Conservation (phyloP, 805 yeast genomes). For the Wickerhamomyces alni region DNA sequence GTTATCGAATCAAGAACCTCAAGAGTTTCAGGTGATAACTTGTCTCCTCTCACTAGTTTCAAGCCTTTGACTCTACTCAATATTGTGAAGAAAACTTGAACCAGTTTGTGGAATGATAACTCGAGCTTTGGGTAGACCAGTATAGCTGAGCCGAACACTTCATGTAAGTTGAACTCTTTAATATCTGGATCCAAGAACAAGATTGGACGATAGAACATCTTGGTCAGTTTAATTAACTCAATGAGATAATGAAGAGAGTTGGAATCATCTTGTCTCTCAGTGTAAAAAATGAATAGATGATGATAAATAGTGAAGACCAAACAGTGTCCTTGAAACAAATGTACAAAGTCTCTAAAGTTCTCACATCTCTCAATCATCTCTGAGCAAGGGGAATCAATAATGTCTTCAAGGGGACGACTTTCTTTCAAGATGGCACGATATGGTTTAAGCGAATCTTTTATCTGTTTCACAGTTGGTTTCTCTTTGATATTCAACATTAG, state of each 20-base stretch:
- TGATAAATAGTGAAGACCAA: not conserved
- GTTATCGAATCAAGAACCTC: not conserved
- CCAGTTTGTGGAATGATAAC: not conserved
- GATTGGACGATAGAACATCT: not conserved
- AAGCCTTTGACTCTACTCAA: not conserved
- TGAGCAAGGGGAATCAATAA: not conserved
- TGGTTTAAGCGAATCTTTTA: not conserved
- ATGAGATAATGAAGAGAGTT: not conserved
- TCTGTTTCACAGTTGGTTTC: not conserved
- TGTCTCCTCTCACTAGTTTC: not conserved
- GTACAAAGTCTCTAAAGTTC: not conserved
- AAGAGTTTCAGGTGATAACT: not conserved
- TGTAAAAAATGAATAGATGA: not conserved
- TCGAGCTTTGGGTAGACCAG: constrained; percentile 1
- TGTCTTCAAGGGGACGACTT: not conserved
- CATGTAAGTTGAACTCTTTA: not conserved
- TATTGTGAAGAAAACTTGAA: not conserved
- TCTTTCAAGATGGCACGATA: not conserved
- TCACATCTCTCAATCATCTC: not conserved
- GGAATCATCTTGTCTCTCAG: not conserved
- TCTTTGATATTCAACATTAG: not conserved
- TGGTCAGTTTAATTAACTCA: not conserved
- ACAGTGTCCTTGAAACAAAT: not conserved
- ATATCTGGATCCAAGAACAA: not conserved
- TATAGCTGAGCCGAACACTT: not conserved